Base-by-base conservation (phyloP, 306 rosid genomes). In the Luffa acutangula region DNA sequence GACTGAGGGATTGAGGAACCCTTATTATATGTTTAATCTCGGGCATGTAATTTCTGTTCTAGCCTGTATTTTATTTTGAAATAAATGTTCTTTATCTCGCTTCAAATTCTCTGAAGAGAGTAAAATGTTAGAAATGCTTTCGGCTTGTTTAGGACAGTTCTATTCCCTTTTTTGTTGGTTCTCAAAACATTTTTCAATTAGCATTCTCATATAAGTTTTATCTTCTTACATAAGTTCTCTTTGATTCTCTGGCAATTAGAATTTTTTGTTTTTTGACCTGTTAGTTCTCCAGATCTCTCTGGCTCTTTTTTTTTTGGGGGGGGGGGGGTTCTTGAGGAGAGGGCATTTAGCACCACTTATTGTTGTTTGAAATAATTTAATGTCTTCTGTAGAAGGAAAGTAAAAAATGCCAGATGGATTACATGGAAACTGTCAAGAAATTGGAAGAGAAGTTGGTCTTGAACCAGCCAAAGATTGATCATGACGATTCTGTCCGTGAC, bases 361-460 rank as follows among this genome's bases (percentile, higher is more conserved):
- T 76, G 39, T 34, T 76, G 31, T 56, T 64, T 42, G 39, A 31
- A 51, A 71, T 86, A 49, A 36, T 85, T 37, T 73, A 57, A 45
- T 75, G 60, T 63, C 82, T 37, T 31, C 63, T 89, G 93, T 69
- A 95, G 99, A 93, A 91, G 85, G 97, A 95, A 86, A 90, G 92
- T 85, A 80, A 81, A 80, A 93, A 93, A 87, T 90, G 97, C 84
- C 99, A 93, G 85, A 85, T 95, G 97, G 96, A 95, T 86, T 95
- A 95, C 83, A 91, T 95, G 97, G 98, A 91, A 85, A 85, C 90
- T 72, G 97, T 95, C 76, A 95, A 95, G 88, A 89, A 91, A 86
- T 83, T 95, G 89, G 99, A 93, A 87, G 98, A 90, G 89, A 93
- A 93, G 87, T 86, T 93, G 93, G 96, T 93, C 49, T 85, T 87